A percentile compares a stretch with the other conserved stretches of the same genome.
Conservation (phyloP, 164 flowering plant species). For the Aristolochia californica region DNA sequence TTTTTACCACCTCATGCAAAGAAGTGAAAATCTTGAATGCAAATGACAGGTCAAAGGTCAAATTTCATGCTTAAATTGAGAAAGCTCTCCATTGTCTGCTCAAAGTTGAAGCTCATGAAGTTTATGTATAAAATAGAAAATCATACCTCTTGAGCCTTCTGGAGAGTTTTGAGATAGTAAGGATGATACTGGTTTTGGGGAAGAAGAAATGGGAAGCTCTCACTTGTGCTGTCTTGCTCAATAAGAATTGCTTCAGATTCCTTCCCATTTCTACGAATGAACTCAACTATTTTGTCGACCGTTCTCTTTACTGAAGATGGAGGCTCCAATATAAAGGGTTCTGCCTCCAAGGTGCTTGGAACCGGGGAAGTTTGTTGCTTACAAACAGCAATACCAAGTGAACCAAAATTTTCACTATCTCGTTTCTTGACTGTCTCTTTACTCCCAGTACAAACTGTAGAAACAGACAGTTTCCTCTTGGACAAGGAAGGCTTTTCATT, state of each 20-base stretch:
- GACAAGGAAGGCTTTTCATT: slow-evolving; percentile 28
- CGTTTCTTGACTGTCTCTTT: slow-evolving; percentile 17
- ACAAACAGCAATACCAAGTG: slow-evolving; percentile 12
- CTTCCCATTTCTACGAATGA: slow-evolving; percentile 64
- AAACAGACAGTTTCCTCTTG: slow-evolving; percentile 21
- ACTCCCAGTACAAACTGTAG: slow-evolving; percentile 23
- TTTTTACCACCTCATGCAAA: too few relatives aligned
- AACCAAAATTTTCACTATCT: slow-evolving; percentile 19
- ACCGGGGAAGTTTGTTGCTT: slow-evolving; percentile 24
- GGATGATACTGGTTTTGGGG: slow-evolving; percentile 62
- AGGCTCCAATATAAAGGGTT: slow-evolving; percentile 58
- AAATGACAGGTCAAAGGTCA: too few relatives aligned
- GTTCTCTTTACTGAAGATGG: slow-evolving; percentile 58
- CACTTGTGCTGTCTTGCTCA: slow-evolving; percentile 62
- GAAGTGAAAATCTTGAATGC: too few relatives aligned
- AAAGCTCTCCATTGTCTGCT: too few relatives aligned
- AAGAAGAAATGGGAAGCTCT: slow-evolving; percentile 72
- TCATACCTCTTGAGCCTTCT: slow-evolving; percentile 61
- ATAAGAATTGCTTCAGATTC: slow-evolving; percentile 70
- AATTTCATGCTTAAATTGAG: too few relatives aligned
- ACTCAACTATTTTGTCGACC: slow-evolving; percentile 73
- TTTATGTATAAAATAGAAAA: background rate
- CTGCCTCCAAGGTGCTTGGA: slow-evolving; percentile 21
- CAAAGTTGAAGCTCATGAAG: background rate
- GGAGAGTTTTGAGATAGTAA: slow-evolving; percentile 58